These are phyloP conservation scores for Leccinellum luteum DNA, from an alignment of 768 basidiomycete species.

Conservation along the genomic window DNA sequence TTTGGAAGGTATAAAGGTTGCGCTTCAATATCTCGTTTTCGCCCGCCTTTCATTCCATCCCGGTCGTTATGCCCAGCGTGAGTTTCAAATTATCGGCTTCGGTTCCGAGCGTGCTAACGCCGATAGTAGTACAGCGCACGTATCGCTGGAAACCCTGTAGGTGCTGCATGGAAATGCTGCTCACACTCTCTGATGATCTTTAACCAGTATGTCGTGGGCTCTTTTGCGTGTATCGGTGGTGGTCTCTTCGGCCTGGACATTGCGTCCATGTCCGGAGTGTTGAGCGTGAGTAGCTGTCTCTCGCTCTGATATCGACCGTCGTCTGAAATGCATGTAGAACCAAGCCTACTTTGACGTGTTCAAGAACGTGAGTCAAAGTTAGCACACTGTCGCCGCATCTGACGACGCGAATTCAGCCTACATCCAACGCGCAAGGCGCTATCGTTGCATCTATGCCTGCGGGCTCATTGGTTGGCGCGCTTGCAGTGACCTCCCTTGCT, in stretches of 20 bases:
- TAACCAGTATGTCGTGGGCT: conserved; percentile 71
- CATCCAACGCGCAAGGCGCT: conserved; percentile 58
- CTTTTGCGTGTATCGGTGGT: conserved; percentile 80
- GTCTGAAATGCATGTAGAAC: conserved; percentile 19
- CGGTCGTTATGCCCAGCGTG: conserved; percentile 26
- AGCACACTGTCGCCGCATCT: neutral
- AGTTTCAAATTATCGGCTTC: neutral
- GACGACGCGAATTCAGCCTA: conserved; percentile 35
- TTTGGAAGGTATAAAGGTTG: conserved; percentile 13
- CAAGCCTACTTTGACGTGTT: conserved; percentile 25
- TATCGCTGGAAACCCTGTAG: conserved; percentile 59
- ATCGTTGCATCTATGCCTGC: conserved; percentile 82
- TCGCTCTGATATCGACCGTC: neutral
- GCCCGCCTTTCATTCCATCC: neutral
- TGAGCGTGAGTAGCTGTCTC: conserved; percentile 41
- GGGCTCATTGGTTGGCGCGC: conserved; percentile 62
- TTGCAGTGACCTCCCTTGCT: conserved; percentile 60
- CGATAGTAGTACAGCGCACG: conserved; percentile 47
- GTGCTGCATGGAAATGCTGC: conserved; percentile 2
- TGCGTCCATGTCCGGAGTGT: conserved; percentile 77
- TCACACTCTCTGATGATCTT: conserved; percentile 6
- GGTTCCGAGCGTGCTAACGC: conserved; percentile 1
- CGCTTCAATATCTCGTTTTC: neutral
- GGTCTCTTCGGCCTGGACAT: conserved; percentile 81
- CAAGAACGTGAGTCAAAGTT: conserved; percentile 18